These are phyloP conservation scores for Gossypium longicalyx DNA, from an alignment of 345 rosid species.

Conservation along the genomic window DNA sequence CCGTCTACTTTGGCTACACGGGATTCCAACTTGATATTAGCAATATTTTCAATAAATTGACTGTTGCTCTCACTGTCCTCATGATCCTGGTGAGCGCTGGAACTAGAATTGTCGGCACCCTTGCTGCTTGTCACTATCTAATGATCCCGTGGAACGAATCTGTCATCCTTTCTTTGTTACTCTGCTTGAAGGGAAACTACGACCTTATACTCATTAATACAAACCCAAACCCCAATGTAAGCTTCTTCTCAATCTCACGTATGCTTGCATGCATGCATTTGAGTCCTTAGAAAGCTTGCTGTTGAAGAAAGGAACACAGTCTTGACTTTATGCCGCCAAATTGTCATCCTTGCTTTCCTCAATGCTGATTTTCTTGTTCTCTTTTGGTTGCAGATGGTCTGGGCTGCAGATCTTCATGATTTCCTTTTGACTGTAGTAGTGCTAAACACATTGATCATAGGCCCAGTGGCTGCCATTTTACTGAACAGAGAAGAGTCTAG, in stretches of 20 bases:
- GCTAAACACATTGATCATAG: conserved; percentile 54
- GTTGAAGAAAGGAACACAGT: too few species aligned
- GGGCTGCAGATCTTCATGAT: conserved; percentile 38
- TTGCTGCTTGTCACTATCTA: conserved; percentile 45
- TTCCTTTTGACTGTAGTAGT: conserved; percentile 51
- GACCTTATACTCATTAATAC: conserved; percentile 51
- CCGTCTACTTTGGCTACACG: conserved; percentile 70
- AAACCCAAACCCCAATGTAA: not conserved
- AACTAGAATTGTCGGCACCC: conserved; percentile 56
- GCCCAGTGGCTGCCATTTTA: conserved; percentile 39
- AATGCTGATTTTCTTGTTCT: not conserved
- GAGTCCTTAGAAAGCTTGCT: not conserved
- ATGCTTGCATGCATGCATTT: not conserved
- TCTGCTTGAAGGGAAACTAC: conserved; percentile 65
- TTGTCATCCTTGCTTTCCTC: not conserved
- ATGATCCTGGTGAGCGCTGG: conserved; percentile 36
- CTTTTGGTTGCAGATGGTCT: conserved; percentile 31
- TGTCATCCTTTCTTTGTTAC: conserved; percentile 44
- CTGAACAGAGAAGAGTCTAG: conserved; percentile 36
- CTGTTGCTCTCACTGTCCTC: conserved; percentile 12
- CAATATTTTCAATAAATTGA: not conserved
- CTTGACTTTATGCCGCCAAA: too few species aligned
- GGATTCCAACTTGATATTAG: conserved; percentile 59
- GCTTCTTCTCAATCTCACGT: not conserved
- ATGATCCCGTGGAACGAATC: conserved; percentile 51